Evolutionary conservation across 305 asterid species (phyloP).

Genomic region (Withania somnifera): DNA sequence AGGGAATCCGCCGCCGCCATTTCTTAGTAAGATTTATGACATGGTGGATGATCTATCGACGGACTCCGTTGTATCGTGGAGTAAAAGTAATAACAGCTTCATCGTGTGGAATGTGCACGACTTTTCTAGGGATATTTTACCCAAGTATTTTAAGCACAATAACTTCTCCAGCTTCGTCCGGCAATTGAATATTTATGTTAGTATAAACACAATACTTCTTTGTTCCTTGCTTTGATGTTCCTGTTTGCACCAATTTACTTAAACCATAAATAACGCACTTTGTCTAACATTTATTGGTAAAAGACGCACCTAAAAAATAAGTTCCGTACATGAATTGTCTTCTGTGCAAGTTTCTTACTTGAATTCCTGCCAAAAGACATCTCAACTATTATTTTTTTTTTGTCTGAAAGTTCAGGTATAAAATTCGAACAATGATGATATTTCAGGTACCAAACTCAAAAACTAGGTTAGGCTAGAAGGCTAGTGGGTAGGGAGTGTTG

Average conservation of each 20-base stretch:
- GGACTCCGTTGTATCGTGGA: slow-evolving; percentile 71
- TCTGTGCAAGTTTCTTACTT: too few species aligned
- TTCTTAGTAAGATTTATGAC: slow-evolving; percentile 69
- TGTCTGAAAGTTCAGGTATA: too few species aligned
- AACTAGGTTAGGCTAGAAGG: too few species aligned
- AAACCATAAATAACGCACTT: background rate
- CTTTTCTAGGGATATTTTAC: slow-evolving; percentile 48
- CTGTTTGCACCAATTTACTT: background rate
- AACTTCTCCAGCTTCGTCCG: slow-evolving; percentile 83
- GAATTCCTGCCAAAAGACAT: too few species aligned
- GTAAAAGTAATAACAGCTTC: slow-evolving; percentile 54
- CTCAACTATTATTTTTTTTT: too few species aligned
- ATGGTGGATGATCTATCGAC: slow-evolving; percentile 77
- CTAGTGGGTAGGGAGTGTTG: too few species aligned
- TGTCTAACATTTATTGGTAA: too few species aligned
- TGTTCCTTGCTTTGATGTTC: background rate
- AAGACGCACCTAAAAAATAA: too few species aligned
- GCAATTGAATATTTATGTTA: slow-evolving; percentile 73
- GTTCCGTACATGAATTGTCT: too few species aligned
- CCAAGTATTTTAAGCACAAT: slow-evolving; percentile 74
- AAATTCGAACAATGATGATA: too few species aligned
- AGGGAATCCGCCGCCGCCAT: slow-evolving; percentile 48
- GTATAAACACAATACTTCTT: slow-evolving; percentile 10
- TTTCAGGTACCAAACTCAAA: too few species aligned
- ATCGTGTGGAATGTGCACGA: slow-evolving; percentile 66